Evolutionary conservation across 1,139 yeast species (phyloP), one percentile per base, ranked within the genome.

Genomic region (Lizanozyma gosingica): DNA sequence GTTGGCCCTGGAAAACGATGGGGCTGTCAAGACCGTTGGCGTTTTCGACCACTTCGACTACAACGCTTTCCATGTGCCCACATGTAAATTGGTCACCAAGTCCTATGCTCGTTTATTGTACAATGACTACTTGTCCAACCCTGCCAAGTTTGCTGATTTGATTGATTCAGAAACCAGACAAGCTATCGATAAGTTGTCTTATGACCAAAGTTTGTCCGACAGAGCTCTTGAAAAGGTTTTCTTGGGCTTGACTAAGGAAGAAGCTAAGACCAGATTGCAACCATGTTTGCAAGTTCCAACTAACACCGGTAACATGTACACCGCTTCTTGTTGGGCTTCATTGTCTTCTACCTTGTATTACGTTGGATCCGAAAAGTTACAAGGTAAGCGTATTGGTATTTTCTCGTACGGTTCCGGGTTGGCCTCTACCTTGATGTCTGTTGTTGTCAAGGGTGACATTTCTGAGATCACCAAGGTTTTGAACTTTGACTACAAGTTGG

Each of bases 341-440:
- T 74, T 94, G 47, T 76, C 92, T 33, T 90, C 98, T 14, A 69
- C 87, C 48, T 71, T 94, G 53, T 79, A 76, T 59, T 83, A 71
- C 57, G 85, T 82, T 48, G 92, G 88, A 37, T 72, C 77, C 41
- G 94, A 81, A 39, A 67, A 75, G 41, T 75, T 90, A 53, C 86
- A 80, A 61, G 77, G 76, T 55, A 87, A 90, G 73, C 81, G 97
- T 64, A 72, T 94, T 56, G 94, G 96, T 55, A 62, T 90, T 52
- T 94, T 90, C 72, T 92, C 98, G 18, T 94, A 94, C 65, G 99
- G 99, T 50, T 92, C 98, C 22, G 99, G 99, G 56, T 77, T 92
- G 49, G 98, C 99, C 39, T 77, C 98, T 17, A 80, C 96, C 37
- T 72, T 94, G 65, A 84, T 79, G 67, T 83, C 95, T 33, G 78